Conservation (phyloP, 2,329 filamentous ascomycete species). For the Botrytis aclada region DNA sequence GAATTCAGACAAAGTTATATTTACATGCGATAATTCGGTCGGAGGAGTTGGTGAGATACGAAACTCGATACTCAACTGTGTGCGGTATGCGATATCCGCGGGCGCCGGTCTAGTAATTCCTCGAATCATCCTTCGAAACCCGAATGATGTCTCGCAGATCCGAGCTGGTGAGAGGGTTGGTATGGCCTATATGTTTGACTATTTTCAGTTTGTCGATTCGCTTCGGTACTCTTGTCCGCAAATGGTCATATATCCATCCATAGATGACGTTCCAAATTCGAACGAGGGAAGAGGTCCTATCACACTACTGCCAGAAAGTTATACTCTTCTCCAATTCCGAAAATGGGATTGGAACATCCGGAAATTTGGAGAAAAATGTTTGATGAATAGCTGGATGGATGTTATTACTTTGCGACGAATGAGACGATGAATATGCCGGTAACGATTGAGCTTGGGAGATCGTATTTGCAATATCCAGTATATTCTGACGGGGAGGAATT, state of each 20-base stretch:
- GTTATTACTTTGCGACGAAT: background rate
- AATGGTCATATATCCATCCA: conserved; percentile 24
- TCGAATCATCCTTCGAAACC: conserved; percentile 25
- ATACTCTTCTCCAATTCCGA: background rate
- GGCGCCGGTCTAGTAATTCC: conserved; percentile 32
- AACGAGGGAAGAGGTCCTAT: background rate
- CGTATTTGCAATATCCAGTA: conserved; percentile 31
- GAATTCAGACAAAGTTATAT: conserved; percentile 28
- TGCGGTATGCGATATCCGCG: conserved; percentile 34
- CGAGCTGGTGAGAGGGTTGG: conserved; percentile 21
- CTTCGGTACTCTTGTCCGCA: conserved; percentile 29
- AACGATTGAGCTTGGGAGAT: conserved; percentile 26
- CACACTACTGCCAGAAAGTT: conserved; percentile 9
- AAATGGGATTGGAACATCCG: background rate
- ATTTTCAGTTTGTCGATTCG: conserved; percentile 28
- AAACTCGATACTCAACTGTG: conserved; percentile 35
- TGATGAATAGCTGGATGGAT: background rate
- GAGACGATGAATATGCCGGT: conserved; percentile 16
- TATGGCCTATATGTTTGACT: conserved; percentile 32
- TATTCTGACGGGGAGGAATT: conserved; percentile 27
- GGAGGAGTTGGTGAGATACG: conserved; percentile 35
- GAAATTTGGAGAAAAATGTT: background rate
- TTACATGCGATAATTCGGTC: conserved; percentile 31
- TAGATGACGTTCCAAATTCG: conserved; percentile 11
- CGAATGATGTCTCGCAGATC: conserved; percentile 20